Percentiles rank a stretch among this genome's conserved stretches.
Evolutionary conservation across 805 yeast genomes (phyloP).

Genomic region (Wickerhamiella hasegawae): DNA sequence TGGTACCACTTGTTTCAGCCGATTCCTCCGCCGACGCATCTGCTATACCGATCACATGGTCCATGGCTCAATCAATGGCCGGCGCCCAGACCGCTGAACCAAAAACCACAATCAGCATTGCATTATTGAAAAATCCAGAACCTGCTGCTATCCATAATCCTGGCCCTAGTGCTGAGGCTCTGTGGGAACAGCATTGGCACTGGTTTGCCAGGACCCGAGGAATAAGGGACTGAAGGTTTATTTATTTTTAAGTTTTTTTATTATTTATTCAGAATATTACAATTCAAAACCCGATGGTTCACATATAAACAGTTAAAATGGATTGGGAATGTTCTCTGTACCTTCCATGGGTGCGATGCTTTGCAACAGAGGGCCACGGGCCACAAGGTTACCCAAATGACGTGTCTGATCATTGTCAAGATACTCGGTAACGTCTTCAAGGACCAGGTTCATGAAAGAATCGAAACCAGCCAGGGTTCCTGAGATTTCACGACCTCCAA

Average conservation of each 20-base stretch:
- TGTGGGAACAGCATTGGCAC: conserved; percentile 6
- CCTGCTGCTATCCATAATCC: too few species aligned
- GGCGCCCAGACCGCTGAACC: too few species aligned
- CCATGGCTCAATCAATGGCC: too few species aligned
- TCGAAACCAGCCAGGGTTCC: conserved; percentile 86
- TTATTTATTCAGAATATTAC: not conserved
- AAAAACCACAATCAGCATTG: too few species aligned
- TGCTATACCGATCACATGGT: too few species aligned
- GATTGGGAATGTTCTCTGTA: conserved; percentile 52
- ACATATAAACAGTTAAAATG: conserved; percentile 25
- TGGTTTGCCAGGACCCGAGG: conserved; percentile 3
- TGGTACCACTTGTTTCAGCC: too few species aligned
- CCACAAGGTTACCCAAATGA: conserved; percentile 60
- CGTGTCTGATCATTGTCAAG: conserved; percentile 32
- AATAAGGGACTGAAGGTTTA: not conserved
- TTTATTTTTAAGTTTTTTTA: too few species aligned
- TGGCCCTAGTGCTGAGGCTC: conserved; percentile 1
- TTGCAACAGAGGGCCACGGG: conserved; percentile 68
- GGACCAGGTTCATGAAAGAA: conserved; percentile 76
- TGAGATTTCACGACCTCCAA: conserved; percentile 71
- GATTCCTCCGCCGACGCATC: too few species aligned
- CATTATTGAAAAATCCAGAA: too few species aligned
- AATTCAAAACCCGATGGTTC: not conserved
- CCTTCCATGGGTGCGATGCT: conserved; percentile 37
- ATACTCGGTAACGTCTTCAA: conserved; percentile 45